Base-by-base conservation (phyloP, 2,329 filamentous ascomycete species). In the Monosporascus sp. region DNA sequence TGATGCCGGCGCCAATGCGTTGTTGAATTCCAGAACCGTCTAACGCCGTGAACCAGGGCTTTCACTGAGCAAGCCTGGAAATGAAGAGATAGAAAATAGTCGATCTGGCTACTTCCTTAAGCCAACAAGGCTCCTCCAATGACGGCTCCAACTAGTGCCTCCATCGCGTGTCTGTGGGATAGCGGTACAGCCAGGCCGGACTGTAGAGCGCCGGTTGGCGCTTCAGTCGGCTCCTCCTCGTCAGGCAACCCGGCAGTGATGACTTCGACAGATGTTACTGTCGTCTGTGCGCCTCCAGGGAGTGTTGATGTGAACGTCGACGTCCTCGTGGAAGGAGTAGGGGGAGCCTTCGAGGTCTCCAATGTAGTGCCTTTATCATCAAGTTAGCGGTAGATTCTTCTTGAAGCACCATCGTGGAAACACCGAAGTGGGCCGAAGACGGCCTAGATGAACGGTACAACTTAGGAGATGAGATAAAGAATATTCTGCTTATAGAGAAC, bases 291-390 rank as follows among this genome's bases (percentile, higher is more conserved):
- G 7, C 67, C 67, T 38, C 60, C 64, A 2, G 66, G 62, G 2
- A 66, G 59, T 3, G 66, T 69, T 17, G 62, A 65, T 7, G 60
- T 64, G 36, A 61, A 66, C 3, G 62, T 67, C n/a, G 64, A 65
- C 8, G 65, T 67, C 27, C 47, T 62, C 9, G 37, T 54, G 14
- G 50, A n/a, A 26, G 53, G 24, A 34, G 48, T 20, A 46, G 49
- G 43, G 26, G n/a, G 11, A 46, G 43, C 5, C 17, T 4, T 22
- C 3, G 43, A 46, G 5, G 22, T 31, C 43, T 46, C 43, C 22
- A 46, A n/a, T 19, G 43, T 46, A 27, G 43, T 46, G 11, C 43
- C 43, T 46, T 14, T n/a, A 31, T 14, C 7, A 11, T 27, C 6
- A 11, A 27, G 43, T 46, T 31, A 46, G 43, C n/a, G n/a, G 31